A percentile compares a stretch with the other conserved stretches of the same genome.
phyloP scores from a whole-genome alignment of 2,329 filamentous ascomycete species.

The Alternaria angustiovoidea region DNA sequence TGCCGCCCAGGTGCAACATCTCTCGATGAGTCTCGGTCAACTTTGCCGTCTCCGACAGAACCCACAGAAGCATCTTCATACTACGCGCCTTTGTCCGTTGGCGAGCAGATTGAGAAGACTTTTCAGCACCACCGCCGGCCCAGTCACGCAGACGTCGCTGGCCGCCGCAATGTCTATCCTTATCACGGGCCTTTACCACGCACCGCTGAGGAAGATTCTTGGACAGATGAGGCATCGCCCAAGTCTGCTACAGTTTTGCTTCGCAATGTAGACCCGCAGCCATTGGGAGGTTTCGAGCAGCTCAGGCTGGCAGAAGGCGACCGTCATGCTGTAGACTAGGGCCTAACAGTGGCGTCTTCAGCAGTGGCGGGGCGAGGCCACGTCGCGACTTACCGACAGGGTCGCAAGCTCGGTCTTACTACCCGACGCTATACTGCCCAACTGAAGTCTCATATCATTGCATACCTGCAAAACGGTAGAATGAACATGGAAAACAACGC shows the following conservation, averaged over 20 bases:
- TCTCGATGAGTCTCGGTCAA: neutral
- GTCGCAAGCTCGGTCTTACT: neutral
- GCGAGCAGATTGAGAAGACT: neutral
- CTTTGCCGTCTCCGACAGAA: neutral
- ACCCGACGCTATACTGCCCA: neutral
- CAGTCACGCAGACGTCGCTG: neutral
- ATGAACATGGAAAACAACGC: neutral
- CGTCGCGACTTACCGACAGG: neutral
- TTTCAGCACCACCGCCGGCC: neutral
- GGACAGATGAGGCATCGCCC: neutral
- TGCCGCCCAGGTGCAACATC: neutral
- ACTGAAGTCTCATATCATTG: neutral
- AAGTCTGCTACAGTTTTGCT: neutral
- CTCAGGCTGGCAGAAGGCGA: neutral
- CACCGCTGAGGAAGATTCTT: neutral
- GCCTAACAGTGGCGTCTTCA: neutral
- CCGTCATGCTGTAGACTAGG: neutral
- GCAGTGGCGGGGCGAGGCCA: neutral
- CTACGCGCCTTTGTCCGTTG: neutral
- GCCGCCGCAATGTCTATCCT: neutral
- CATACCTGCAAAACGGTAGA: neutral
- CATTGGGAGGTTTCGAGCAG: neutral
- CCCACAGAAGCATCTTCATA: neutral
- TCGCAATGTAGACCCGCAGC: neutral
- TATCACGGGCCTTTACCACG: neutral